Evolutionary conservation across 495 filamentous ascomycete species (phyloP).

Genomic region (Patellaria atrata): DNA sequence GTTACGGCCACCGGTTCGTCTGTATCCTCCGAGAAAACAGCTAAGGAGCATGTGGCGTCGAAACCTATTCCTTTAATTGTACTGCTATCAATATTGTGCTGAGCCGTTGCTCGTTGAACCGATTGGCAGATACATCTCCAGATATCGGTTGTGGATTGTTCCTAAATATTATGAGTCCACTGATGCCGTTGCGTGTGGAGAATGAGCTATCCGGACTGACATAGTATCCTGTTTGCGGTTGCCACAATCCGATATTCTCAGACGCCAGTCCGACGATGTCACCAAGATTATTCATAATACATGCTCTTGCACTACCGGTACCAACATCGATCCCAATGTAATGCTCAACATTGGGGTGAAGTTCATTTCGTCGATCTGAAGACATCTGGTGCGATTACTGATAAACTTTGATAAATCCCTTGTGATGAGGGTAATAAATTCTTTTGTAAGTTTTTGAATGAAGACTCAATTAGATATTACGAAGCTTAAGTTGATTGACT

Average conservation of each 20-base stretch:
- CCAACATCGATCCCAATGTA: constrained; percentile 95
- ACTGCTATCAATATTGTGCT: constrained; percentile 58
- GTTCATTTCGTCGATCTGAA: constrained; percentile 40
- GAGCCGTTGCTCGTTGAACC: constrained; percentile 59
- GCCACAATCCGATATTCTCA: constrained; percentile 86
- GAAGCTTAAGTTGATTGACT: too few relatives aligned
- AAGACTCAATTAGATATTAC: too few relatives aligned
- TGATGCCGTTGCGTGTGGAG: constrained; percentile 5
- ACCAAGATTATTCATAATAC: constrained; percentile 79
- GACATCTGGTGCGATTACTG: constrained; percentile 40
- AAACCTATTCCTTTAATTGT: constrained; percentile 82
- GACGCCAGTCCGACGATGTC: constrained; percentile 86
- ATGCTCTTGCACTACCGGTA: constrained; percentile 86
- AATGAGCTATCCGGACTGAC: constrained; percentile 27
- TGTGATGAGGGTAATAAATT: too few relatives aligned
- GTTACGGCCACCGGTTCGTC: constrained; percentile 84
- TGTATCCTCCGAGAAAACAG: constrained; percentile 77
- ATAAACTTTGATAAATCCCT: too few relatives aligned
- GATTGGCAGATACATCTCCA: constrained; percentile 81
- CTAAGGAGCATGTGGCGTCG: constrained; percentile 90
- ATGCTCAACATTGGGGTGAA: constrained; percentile 41
- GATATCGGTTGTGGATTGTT: constrained; percentile 96
- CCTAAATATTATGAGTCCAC: constrained; percentile 35
- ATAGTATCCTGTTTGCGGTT: constrained; percentile 82
- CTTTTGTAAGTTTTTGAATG: too few relatives aligned